phyloP scores from a whole-genome alignment of 2,329 filamentous ascomycete species.

The Colletotrichum ledebouriae region DNA sequence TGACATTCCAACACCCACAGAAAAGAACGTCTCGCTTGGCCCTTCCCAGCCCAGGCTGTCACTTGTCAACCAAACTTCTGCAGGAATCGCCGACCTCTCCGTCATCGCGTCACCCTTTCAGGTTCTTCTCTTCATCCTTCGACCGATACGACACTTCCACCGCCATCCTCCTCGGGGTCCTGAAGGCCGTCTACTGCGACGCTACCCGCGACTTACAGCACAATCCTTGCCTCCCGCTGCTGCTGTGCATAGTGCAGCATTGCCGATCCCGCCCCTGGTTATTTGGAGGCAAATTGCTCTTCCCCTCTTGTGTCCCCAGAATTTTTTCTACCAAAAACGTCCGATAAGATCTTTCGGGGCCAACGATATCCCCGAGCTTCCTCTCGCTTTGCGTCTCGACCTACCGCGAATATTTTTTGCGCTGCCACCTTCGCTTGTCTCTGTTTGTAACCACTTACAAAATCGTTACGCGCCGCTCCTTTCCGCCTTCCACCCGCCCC shows the following conservation, averaged over 20 bases:
- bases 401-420: conserved; percentile 16
- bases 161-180: not conserved
- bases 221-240: conserved; percentile 3
- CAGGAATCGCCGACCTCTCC: conserved; percentile 5
- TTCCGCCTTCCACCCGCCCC: not conserved
- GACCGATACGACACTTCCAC: not conserved
- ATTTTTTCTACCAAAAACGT: conserved; percentile 23
- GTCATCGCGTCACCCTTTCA: conserved; percentile 3
- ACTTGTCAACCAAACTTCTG: not conserved
- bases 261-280: conserved; percentile 31
- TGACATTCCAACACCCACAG: conserved; percentile 6
- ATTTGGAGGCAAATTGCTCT: conserved; percentile 22
- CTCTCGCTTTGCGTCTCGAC: not conserved
- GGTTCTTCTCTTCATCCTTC: conserved; percentile 6
- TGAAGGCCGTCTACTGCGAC: conserved; percentile 3
- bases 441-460: conserved; percentile 18
- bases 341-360: conserved; percentile 27
- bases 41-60: conserved; percentile 9
- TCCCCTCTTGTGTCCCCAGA: conserved; percentile 14
- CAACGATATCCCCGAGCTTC: conserved; percentile 31
- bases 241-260: not conserved
- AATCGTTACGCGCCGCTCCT: conserved; percentile 10
- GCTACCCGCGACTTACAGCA: conserved; percentile 12
- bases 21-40: conserved; percentile 21
- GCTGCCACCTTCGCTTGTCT: conserved; percentile 8